Evolutionary conservation across 23 red algal genomes (phyloP).

Genomic region (Cyanidiococcus yangmingshanensis): DNA sequence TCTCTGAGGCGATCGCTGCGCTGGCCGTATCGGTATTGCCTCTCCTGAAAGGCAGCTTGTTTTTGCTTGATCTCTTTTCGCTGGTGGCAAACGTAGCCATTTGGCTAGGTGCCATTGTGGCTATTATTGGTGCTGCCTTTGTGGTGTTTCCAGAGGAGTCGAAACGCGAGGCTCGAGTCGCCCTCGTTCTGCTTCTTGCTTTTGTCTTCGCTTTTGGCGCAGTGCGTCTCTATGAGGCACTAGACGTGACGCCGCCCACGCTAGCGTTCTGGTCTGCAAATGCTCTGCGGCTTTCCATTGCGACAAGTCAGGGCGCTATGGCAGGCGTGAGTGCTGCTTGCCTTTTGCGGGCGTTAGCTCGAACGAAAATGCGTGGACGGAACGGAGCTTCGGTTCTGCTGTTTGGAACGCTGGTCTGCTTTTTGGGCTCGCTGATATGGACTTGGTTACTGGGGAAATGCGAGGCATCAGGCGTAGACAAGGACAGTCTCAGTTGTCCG

Average conservation of each 20-base stretch:
- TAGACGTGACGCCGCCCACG: constrained; percentile 20
- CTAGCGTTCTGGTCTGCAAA: constrained; percentile 34
- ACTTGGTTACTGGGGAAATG: constrained; percentile 36
- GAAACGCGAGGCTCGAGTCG: constrained; percentile 11
- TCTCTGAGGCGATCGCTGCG: constrained; percentile 36
- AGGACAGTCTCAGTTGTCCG: constrained; percentile 47
- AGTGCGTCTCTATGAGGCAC: constrained; percentile 23
- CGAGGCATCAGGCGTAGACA: neutral
- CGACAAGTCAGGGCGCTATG: constrained; percentile 38
- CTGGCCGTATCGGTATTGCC: constrained; percentile 31
- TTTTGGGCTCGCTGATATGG: constrained; percentile 39
- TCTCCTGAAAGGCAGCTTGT: constrained; percentile 22
- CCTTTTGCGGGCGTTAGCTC: constrained; percentile 34
- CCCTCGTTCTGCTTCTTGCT: constrained; percentile 20
- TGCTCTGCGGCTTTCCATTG: constrained; percentile 31
- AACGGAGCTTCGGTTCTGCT: constrained; percentile 73
- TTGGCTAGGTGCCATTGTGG: constrained; percentile 23
- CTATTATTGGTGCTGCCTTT: constrained; percentile 39
- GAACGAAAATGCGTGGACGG: constrained; percentile 37
- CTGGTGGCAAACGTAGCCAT: constrained; percentile 28
- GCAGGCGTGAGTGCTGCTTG: constrained; percentile 23
- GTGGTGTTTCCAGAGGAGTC: constrained; percentile 52
- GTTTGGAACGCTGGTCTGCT: constrained; percentile 35
- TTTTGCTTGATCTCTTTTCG: constrained; percentile 30
- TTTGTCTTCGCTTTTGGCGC: constrained; percentile 19